These are phyloP conservation scores for Hapsidospora chrysogenum DNA, from an alignment of 495 filamentous ascomycete species.

Conservation along the genomic window DNA sequence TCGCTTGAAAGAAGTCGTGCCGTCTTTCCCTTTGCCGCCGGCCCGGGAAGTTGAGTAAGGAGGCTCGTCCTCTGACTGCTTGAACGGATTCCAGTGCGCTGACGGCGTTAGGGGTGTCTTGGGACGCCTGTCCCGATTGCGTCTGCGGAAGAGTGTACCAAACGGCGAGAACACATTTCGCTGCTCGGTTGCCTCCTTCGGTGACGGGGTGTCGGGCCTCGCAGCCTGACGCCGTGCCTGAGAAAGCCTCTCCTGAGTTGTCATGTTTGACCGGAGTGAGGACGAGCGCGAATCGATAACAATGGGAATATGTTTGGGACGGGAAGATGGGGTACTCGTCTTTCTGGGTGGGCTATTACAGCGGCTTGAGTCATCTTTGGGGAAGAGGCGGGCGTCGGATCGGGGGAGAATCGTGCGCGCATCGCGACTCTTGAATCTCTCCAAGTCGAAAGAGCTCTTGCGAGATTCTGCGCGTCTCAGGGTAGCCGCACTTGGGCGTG, in stretches of 20 bases:
- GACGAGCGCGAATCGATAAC: no score
- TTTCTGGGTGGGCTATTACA: no score
- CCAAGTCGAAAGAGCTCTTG: neutral
- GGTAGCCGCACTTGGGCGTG: neutral
- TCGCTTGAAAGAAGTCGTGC: no score
- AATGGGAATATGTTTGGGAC: no score
- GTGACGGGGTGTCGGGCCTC: no score
- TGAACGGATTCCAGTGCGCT: neutral
- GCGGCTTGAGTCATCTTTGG: no score
- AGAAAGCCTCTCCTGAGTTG: neutral
- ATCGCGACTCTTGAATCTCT: neutral
- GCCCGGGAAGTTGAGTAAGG: no score
- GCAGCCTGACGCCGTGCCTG: no score
- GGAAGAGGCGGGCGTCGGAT: neutral
- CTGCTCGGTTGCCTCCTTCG: no score
- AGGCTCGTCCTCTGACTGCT: neutral
- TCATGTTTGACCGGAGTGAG: neutral
- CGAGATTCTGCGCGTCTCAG: neutral
- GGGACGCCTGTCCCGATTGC: slow-evolving; percentile 1
- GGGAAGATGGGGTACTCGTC: no score
- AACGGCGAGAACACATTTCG: neutral
- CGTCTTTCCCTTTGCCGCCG: no score
- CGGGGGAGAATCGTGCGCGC: neutral
- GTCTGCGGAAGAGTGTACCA: slow-evolving; percentile 1
- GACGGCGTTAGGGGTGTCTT: neutral